These are phyloP conservation scores for Peronospora belbahrii DNA, from an alignment of 352 stramenopile species.

Conservation along the genomic window DNA sequence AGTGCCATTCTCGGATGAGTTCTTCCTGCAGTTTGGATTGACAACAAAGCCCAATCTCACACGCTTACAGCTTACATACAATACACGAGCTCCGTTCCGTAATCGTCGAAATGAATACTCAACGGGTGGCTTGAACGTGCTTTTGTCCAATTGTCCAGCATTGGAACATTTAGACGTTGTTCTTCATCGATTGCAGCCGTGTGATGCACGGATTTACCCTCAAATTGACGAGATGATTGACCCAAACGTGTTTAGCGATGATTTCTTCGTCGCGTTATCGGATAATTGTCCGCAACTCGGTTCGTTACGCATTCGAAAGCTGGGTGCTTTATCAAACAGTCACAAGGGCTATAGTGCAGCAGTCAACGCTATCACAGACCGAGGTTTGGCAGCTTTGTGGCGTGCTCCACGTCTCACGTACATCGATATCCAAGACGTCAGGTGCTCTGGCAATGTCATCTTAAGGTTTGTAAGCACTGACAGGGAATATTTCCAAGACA, in stretches of 20 bases:
- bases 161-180: constrained; percentile 38
- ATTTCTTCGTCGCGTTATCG: constrained; percentile 26
- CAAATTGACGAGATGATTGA: constrained; percentile 58
- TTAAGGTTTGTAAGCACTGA: constrained; percentile 12
- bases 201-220: constrained; percentile 41
- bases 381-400: constrained; percentile 22
- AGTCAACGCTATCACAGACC: constrained; percentile 31
- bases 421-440: constrained; percentile 34
- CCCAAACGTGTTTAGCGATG: constrained; percentile 39
- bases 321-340: constrained; percentile 16
- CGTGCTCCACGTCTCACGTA: constrained; percentile 10
- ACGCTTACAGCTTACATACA: constrained; percentile 43
- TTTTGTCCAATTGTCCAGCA: constrained; percentile 23
- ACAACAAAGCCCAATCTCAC: constrained; percentile 29
- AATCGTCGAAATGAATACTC: constrained; percentile 47
- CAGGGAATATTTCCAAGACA: neutral
- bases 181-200: constrained; percentile 39
- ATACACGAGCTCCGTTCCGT: constrained; percentile 37
- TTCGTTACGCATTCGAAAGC: constrained; percentile 30
- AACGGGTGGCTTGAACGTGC: constrained; percentile 29
- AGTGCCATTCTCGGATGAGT: constrained; percentile 56
- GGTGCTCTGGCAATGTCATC: constrained; percentile 25
- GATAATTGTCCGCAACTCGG: constrained; percentile 19
- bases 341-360: constrained; percentile 13
- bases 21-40: constrained; percentile 49